Evolutionary conservation across 768 basidiomycete species (phyloP).

Genomic region (Calocera cornea): DNA sequence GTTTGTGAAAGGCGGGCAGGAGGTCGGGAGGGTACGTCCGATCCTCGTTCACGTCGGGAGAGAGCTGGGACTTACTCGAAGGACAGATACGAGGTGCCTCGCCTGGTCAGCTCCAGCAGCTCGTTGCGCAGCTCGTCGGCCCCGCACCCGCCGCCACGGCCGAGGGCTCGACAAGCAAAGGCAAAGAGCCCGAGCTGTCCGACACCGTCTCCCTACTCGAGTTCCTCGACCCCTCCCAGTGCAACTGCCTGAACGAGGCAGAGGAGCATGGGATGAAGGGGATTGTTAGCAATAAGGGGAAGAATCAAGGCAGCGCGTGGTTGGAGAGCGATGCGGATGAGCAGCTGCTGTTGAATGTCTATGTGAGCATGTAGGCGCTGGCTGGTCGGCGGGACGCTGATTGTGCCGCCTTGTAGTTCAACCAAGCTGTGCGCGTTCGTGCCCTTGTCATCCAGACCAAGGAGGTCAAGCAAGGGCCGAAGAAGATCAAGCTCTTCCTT

Average conservation of each 20-base stretch:
- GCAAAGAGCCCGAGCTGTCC: background rate
- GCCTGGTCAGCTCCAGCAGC: background rate
- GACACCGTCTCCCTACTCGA: constrained; percentile 36
- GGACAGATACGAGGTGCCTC: background rate
- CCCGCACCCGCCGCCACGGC: constrained; percentile 20
- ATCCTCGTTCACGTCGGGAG: constrained; percentile 15
- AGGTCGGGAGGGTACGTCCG: constrained; percentile 11
- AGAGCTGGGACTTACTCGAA: background rate
- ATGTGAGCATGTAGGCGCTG: constrained; percentile 34
- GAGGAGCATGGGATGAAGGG: constrained; percentile 37
- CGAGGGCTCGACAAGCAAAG: background rate
- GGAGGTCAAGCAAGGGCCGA: constrained; percentile 37
- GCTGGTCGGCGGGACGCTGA: background rate
- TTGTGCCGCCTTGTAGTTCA: constrained; percentile 37
- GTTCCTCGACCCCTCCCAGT: constrained; percentile 43
- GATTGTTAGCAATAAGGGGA: constrained; percentile 33
- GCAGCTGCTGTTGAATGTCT: constrained; percentile 52
- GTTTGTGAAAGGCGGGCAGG: constrained; percentile 17
- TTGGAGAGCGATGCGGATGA: constrained; percentile 61
- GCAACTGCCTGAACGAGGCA: constrained; percentile 59
- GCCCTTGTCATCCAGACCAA: constrained; percentile 40
- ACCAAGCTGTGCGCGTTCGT: constrained; percentile 51
- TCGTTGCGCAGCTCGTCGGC: background rate
- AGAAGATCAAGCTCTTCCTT: constrained; percentile 45
- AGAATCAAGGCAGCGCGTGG: constrained; percentile 35